Evolutionary conservation across 768 basidiomycete species (phyloP), one percentile per base, ranked within the genome.

Genomic region (Amyloporia xantha): DNA sequence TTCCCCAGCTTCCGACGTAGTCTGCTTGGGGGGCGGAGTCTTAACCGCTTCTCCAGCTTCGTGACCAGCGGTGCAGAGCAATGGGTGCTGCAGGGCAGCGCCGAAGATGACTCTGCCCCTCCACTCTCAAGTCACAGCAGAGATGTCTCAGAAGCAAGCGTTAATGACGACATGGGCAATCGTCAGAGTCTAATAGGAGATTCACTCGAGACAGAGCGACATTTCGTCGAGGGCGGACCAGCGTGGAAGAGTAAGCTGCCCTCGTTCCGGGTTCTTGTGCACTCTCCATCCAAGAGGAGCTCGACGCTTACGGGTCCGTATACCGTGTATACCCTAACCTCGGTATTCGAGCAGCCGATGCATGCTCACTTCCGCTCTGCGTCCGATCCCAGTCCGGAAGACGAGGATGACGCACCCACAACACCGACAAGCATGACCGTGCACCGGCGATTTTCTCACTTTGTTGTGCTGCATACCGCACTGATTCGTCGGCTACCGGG

Each of bases 51-150:
- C 66, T 89, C 87, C 1, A 83, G 75, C 48, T 91, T 91, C 62
- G 88, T 91, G 12, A 88, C 85, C 5, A 88, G 84, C 50, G 89
- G 89, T 28, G 89, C 89, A 9, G 89, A 91, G 62, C 82, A 83
- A 44, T 91, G 82, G 69, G 75, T 91, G 6, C 74, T 91, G n/a
- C 78, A 83, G 43, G 89, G 89, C 3, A 70, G 67, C 23, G 63
- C 68, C 1, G 62, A 68, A 38, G 70, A 72, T 12, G 54, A 57
- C 7, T 15, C 48, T 1, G 33, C 56, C n/a, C 51, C 57, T 15
- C 54, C 62, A 38, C 19, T 50, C n/a, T 41, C 48, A 15, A 60
- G 54, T 33, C 58, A 58, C 33, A 51, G 49, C 2, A 53, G 54
- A 42, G 60, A 41, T 56, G 62, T 12, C 61, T 61, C 52, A 24